These are phyloP conservation scores for Aspergillus kassunensis DNA, from an alignment of 495 filamentous ascomycete genomes.

Conservation along the genomic window DNA sequence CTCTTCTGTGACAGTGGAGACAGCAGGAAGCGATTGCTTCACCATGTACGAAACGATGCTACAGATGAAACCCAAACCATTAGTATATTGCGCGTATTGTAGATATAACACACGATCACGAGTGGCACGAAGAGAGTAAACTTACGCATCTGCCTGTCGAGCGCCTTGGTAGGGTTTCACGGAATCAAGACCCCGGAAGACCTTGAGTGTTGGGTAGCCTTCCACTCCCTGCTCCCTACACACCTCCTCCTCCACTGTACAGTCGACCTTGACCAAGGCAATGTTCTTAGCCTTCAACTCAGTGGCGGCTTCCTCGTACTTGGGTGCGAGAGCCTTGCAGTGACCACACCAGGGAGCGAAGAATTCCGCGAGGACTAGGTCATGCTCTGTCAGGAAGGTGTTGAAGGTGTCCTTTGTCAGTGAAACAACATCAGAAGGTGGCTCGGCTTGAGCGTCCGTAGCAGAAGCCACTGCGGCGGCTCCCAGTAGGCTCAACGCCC, in stretches of 20 bases:
- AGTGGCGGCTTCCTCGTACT: conserved; percentile 91
- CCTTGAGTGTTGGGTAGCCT: conserved; percentile 96
- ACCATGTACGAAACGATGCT: conserved; percentile 98
- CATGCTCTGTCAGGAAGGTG: conserved; percentile 78
- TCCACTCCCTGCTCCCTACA: conserved; percentile 88
- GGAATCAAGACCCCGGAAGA: conserved; percentile 92
- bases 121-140: neutral
- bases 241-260: conserved; percentile 88
- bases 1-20: conserved; percentile 73
- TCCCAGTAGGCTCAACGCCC: conserved; percentile 57
- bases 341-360: conserved; percentile 99
- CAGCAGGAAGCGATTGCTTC: conserved; percentile 94
- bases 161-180: conserved; percentile 79
- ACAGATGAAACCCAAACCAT: neutral
- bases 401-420: conserved; percentile 83
- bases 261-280: conserved; percentile 89
- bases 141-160: conserved; percentile 86
- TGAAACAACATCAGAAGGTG: conserved; percentile 70
- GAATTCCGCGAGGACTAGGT: conserved; percentile 93
- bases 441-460: conserved; percentile 49
- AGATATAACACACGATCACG: too few species aligned
- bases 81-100: neutral
- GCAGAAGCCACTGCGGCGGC: conserved; percentile 61
- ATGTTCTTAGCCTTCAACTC: conserved; percentile 95
- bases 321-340: conserved; percentile 91